Base-by-base conservation (phyloP, 805 yeast species). In the Schizosaccharomyces osmophilus region DNA sequence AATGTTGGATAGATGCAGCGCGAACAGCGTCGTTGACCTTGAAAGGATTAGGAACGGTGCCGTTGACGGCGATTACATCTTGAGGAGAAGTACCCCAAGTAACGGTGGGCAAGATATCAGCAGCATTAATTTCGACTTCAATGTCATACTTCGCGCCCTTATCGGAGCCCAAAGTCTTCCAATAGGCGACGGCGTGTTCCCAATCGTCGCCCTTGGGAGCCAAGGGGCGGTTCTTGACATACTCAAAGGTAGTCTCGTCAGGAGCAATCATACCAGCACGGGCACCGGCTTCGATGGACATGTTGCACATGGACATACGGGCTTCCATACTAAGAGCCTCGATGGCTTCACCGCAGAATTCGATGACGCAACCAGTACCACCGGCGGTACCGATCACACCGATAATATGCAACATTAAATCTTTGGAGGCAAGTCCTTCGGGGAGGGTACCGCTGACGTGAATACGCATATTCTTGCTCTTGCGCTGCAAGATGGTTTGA, bases 1-100 rank as follows among this genome's bases (percentile, higher is more conserved):
- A 93, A 69, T 97, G 83, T 74, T 83, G 87, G 82, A 93, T 85
- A 69, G 94, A 93, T 15, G 84, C 76, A 68, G 80, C 82, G 72
- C 80, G 80, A 71, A 82, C 82, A 64, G 90, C 86, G 42, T 77
- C 72, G 32, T 80, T 78, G 31, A 68, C 73, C 62, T 74, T 74
- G n/a, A 82, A 71, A 64, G 98, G 98, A 71, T 93, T 94, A 61
- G 98, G 98, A 58, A 88, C 95, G 22, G 74, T 69, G 45, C 86
- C 95, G 17, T 94, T 84, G 68, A 93, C 89, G 64, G 98, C 97
- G 65, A 93, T 77, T 59, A 97, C 97, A 71, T 93, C 98, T 75
- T 93, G 97, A 41, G 98, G 98, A 68, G 97, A 90, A 67, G 93
- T 93, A 77, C 98, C 98, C 98, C 98, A 93, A 31, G 98, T 93